A percentile compares a stretch with the other conserved stretches of the same genome.
These are phyloP conservation scores for Teratosphaeriaceae sp. DNA, from an alignment of 2,329 filamentous ascomycete species.

Conservation along the genomic window DNA sequence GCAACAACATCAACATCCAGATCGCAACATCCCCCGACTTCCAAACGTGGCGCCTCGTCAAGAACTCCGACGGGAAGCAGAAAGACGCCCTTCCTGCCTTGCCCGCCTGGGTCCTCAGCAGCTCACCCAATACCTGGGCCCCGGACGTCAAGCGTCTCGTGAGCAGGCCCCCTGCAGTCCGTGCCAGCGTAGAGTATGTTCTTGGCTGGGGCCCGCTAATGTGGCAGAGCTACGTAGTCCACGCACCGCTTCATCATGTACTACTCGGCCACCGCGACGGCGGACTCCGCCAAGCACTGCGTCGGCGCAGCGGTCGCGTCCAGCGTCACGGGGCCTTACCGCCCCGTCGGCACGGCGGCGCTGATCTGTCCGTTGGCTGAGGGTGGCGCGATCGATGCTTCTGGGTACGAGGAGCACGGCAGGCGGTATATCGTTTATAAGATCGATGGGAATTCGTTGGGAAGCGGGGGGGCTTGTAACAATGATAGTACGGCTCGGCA, in stretches of 20 bases:
- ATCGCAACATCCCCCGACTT: slow-evolving; percentile 47
- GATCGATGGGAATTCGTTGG: slow-evolving; percentile 25
- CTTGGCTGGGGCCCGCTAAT: too few species aligned
- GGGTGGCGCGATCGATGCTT: slow-evolving; percentile 27
- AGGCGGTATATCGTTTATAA: slow-evolving; percentile 27
- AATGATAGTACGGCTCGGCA: slow-evolving; percentile 17
- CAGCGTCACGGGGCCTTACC: slow-evolving; percentile 23
- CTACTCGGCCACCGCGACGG: slow-evolving; percentile 23
- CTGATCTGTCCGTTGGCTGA: slow-evolving; percentile 22
- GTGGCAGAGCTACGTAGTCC: too few species aligned
- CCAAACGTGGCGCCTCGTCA: slow-evolving; percentile 41
- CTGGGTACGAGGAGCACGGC: slow-evolving; percentile 23
- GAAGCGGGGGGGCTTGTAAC: slow-evolving; percentile 21
- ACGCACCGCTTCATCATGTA: slow-evolving; percentile 27
- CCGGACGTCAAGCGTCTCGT: slow-evolving; percentile 50
- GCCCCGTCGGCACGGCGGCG: slow-evolving; percentile 10
- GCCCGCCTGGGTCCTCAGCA: slow-evolving; percentile 46
- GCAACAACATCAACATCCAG: slow-evolving; percentile 45
- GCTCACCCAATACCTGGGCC: slow-evolving; percentile 51
- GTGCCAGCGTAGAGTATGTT: too few species aligned
- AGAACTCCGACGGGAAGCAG: slow-evolving; percentile 31
- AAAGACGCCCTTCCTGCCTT: slow-evolving; percentile 50
- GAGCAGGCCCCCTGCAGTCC: slow-evolving; percentile 5
- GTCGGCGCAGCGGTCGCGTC: slow-evolving; percentile 23
- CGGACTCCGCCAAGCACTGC: slow-evolving; percentile 22